Evolutionary conservation across 116 monocot genomes (phyloP), one percentile per base, ranked within the genome.

Genomic region (Iris pallida): DNA sequence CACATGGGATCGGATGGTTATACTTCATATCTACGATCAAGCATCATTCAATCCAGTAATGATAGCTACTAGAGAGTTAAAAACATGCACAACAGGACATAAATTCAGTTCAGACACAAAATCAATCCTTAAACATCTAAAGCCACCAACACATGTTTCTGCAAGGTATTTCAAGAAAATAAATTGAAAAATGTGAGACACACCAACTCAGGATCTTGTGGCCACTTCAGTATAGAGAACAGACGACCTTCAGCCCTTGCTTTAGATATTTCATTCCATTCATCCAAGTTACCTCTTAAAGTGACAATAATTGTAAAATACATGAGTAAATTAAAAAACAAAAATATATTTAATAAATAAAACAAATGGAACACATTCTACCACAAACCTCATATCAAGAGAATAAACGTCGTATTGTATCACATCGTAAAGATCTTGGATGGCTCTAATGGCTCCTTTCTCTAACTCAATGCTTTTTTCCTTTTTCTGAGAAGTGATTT

Each of bases 391-490:
- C 90, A 97, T 80, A 71, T 93, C 76, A 61, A 88, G 54, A 52
- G 75, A 67, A 59, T 83, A 76, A 79, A 93, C 71, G 82, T 97
- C 97, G 78, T 85, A 82, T 55, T 80, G 88, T 53, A 97, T 61
- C 56, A 87, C 85, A 73, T 97, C 93, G 84, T 93, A 87, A 65
- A 97, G 81, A 85, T 97, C 97, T 70, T 88, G 97, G 8, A 93
- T 80, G 12, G 97, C 97, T 74, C 90, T 90, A 42, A 93, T 73
- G 42, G 90, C 93, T 4, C 97, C 97, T 59, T 76, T 73, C 61
- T 61, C 45, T 43, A 83, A 65, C 47, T 98, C 88, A 59, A 79
- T 58, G n/a, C 86, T 78, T 56, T 88, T 85, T 13, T 77, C 68
- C 46, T 55, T 78, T 82, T 81, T 88, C 93, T 97, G 64, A 8